Evolutionary conservation across 371 early-diverging fungal species (phyloP).

Genomic region (Rhizopus sp.): DNA sequence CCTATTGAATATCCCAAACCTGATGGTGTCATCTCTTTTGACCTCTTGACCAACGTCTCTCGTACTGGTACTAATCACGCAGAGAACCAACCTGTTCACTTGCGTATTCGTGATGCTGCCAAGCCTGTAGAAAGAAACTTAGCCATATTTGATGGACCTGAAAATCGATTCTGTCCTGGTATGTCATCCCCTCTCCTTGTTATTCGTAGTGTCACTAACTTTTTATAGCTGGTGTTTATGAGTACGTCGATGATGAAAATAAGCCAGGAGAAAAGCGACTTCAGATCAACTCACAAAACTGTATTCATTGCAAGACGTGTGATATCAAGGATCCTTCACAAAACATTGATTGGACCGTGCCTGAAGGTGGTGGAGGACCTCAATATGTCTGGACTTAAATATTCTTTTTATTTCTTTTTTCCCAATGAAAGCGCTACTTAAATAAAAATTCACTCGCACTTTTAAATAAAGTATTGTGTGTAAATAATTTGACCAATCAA

Average conservation of each 20-base stretch:
- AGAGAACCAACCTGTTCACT: constrained; percentile 95
- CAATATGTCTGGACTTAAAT: constrained; percentile 45
- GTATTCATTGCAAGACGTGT: constrained; percentile 99
- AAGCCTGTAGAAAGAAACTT: constrained; percentile 84
- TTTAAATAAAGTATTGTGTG: background rate
- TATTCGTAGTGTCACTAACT: background rate
- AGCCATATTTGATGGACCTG: constrained; percentile 93
- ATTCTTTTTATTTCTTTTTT: background rate
- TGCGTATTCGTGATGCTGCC: constrained; percentile 73
- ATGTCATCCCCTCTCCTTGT: constrained; percentile 5
- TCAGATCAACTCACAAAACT: constrained; percentile 98
- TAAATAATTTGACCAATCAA: constrained; percentile 16
- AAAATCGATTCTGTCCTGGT: constrained; percentile 96
- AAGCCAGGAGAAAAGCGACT: constrained; percentile 88
- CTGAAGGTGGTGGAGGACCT: constrained; percentile 96
- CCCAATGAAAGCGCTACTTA: background rate
- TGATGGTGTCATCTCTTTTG: constrained; percentile 94
- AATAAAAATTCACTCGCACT: background rate
- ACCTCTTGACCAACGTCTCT: constrained; percentile 89
- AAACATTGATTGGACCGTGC: constrained; percentile 98
- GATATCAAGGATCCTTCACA: constrained; percentile 99
- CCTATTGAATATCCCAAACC: constrained; percentile 98
- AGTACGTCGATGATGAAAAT: constrained; percentile 93
- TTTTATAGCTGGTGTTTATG: constrained; percentile 92
- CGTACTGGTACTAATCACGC: constrained; percentile 95